Conservation (phyloP, 2,329 filamentous ascomycete species). For the Tolypocladium ovalisporum region DNA sequence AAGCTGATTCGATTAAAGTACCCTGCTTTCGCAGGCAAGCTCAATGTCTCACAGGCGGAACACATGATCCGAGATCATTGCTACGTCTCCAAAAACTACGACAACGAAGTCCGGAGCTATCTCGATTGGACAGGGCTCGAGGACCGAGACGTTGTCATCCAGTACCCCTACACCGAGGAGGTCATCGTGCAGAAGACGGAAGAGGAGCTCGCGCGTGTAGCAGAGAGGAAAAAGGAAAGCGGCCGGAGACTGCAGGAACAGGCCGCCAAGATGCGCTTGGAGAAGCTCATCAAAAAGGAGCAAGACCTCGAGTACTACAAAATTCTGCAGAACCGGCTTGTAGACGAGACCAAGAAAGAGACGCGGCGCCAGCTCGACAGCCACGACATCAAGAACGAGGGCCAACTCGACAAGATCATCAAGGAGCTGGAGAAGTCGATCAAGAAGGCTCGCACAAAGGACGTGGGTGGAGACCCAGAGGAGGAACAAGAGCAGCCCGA, state of each 20-base stretch:
- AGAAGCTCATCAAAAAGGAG: conserved; percentile 92
- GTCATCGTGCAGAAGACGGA: conserved; percentile 84
- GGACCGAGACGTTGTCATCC: conserved; percentile 77
- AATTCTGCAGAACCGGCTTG: conserved; percentile 62
- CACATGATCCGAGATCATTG: conserved; percentile 80
- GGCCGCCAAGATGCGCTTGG: conserved; percentile 91
- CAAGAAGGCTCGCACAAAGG: conserved; percentile 82
- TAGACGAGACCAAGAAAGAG: conserved; percentile 81
- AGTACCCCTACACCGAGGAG: conserved; percentile 90
- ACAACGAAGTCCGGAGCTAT: conserved; percentile 62
- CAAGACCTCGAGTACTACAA: conserved; percentile 92
- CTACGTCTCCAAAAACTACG: conserved; percentile 78
- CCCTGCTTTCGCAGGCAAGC: conserved; percentile 74
- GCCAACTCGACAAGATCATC: conserved; percentile 70
- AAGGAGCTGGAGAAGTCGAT: conserved; percentile 86
- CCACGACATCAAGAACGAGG: conserved; percentile 87
- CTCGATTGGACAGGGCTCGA: conserved; percentile 90
- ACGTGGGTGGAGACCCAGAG: conserved; percentile 72
- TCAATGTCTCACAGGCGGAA: conserved; percentile 79
- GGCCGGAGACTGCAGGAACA: conserved; percentile 87
- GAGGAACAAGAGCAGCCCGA: conserved; percentile 73
- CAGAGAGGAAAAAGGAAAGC: conserved; percentile 91
- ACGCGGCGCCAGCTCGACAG: conserved; percentile 74
- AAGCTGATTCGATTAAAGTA: conserved; percentile 90
- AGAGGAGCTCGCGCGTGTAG: conserved; percentile 81